Evolutionary conservation across 257 asterid species (phyloP), one percentile per base, ranked within the genome.

Genomic region (Nicotiana undulata): DNA sequence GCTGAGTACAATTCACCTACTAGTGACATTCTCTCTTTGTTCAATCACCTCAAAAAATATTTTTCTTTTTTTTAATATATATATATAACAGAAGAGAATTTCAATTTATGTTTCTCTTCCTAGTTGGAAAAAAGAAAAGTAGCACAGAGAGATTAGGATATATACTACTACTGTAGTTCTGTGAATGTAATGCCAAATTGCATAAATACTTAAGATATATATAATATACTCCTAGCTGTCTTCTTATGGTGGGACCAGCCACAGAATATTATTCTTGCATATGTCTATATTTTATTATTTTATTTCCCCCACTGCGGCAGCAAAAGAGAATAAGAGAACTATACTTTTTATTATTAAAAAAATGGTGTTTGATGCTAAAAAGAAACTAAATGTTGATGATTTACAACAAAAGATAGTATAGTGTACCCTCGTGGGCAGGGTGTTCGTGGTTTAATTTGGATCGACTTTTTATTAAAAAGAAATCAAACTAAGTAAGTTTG

Each of bases 1-100:
- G 88, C 84, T 20, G 97, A 89, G 59, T 70, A 81, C 37, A 89
- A 40, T 22, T 83, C 90, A 46, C 81, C 87, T 75, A 81, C 88
- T 49, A 5, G 13, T 49, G 15, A 49, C 78, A 74, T 74, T 49
- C 78, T 74, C 53, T 74, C 61, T 46, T 46, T 49, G 61, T 49
- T 74, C 44, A 49, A 24, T 49, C 24, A 44, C 3, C 59, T 22
- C 34, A 70, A 0, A 10, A 40, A 9, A 40, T 12, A 1, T 1
- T 18, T 9, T 10, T 5, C 2, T 6, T 18, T 56, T 58, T 58
- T 58, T n/a, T 7, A 4, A 70, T 32, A 70, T 44, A 44, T 44
- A 70, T 32, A 70, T 44, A 44, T 44, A 6, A 37, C 55, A 37
- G 12, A 44, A 3, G 77, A 44, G 24, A 13, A 72, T 49, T 4